Evolutionary conservation across 768 basidiomycete genomes (phyloP).

Genomic region (Rhodosporidiobolus sp.): DNA sequence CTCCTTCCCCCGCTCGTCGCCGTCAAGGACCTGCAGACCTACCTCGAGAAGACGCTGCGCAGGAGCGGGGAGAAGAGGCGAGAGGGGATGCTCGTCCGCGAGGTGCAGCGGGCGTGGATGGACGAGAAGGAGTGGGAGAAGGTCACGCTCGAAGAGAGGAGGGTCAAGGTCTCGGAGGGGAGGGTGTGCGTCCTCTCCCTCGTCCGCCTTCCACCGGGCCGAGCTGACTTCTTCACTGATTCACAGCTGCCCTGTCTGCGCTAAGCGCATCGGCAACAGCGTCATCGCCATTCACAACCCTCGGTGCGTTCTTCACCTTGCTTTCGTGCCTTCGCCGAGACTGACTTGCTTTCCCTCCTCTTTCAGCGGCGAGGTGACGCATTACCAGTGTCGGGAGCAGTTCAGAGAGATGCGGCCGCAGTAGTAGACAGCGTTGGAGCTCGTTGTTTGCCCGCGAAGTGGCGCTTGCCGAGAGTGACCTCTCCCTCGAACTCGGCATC

Average conservation of each 20-base stretch:
- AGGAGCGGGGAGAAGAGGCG: constrained; percentile 60
- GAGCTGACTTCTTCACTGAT: not conserved
- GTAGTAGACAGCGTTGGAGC: not conserved
- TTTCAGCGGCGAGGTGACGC: constrained; percentile 91
- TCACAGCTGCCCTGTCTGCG: constrained; percentile 86
- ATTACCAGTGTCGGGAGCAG: constrained; percentile 69
- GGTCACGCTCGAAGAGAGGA: constrained; percentile 70
- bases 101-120: constrained; percentile 68
- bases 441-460: too few species aligned
- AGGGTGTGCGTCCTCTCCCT: constrained; percentile 66
- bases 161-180: constrained; percentile 85
- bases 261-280: constrained; percentile 85
- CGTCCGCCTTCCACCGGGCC: not conserved
- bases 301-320: constrained; percentile 55
- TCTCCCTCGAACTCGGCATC: too few species aligned
- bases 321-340: not conserved
- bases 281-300: constrained; percentile 92
- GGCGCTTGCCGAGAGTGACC: too few species aligned
- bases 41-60: constrained; percentile 66
- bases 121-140: constrained; percentile 71
- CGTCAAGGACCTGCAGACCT: constrained; percentile 71
- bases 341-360: not conserved
- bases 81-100: constrained; percentile 65
- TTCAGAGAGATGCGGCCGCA: not conserved
- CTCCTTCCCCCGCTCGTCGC: constrained; percentile 87